Conservation (phyloP, 345 rosid genomes). For the Reutealis trisperma region DNA sequence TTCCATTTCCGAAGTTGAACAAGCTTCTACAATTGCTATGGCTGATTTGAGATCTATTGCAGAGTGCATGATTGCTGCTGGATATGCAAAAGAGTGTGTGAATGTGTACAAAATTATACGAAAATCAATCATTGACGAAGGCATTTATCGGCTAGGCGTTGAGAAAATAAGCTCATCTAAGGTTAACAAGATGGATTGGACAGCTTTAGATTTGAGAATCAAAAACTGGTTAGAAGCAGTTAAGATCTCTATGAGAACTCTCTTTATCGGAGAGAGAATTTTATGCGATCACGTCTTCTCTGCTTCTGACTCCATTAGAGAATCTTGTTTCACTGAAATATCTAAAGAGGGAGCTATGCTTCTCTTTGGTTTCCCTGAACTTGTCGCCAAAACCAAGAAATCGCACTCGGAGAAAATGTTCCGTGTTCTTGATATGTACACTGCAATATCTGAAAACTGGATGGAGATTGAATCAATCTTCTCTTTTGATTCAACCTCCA, state of each 20-base stretch:
- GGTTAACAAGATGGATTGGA: conserved; percentile 28
- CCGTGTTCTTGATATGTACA: conserved; percentile 24
- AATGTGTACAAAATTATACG: conserved; percentile 21
- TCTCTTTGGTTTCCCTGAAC: conserved; percentile 25
- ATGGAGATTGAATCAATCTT: conserved; percentile 28
- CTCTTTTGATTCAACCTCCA: conserved; percentile 23
- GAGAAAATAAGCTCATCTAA: conserved; percentile 22
- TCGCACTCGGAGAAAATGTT: conserved; percentile 23
- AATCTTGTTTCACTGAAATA: conserved; percentile 27
- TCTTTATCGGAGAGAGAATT: conserved; percentile 36
- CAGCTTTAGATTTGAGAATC: conserved; percentile 26
- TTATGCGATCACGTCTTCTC: conserved; percentile 38
- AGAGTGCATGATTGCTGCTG: conserved; percentile 30
- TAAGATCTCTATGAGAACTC: conserved; percentile 26
- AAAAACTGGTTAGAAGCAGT: conserved; percentile 30
- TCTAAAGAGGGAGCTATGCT: conserved; percentile 21
- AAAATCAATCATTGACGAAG: conserved; percentile 34
- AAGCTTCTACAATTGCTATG: conserved; percentile 25
- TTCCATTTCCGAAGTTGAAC: conserved; percentile 30
- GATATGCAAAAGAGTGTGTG: conserved; percentile 28
- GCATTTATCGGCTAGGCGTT: conserved; percentile 30
- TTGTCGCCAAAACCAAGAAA: conserved; percentile 21
- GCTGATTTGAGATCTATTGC: conserved; percentile 30
- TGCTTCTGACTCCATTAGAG: conserved; percentile 29
- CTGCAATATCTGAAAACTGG: conserved; percentile 27